These are phyloP conservation scores for Curvularia hawaiiensis DNA, from an alignment of 2,329 filamentous ascomycete genomes.

Conservation along the genomic window DNA sequence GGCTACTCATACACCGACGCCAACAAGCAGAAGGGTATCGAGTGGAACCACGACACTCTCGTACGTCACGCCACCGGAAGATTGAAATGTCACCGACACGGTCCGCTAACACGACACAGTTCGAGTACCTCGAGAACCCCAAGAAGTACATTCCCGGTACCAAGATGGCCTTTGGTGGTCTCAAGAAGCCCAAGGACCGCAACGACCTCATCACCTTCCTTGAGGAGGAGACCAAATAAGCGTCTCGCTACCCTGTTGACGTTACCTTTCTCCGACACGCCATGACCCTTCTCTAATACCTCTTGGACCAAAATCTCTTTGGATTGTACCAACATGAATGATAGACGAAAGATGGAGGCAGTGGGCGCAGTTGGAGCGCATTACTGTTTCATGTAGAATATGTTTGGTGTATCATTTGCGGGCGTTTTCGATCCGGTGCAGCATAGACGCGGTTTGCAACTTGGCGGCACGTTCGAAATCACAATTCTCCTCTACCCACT, in stretches of 20 bases:
- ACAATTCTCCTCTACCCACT: slow-evolving; percentile 40
- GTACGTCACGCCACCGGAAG: slow-evolving; percentile 56
- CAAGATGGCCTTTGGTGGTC: slow-evolving; percentile 99
- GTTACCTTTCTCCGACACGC: slow-evolving; percentile 27
- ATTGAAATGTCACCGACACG: not conserved
- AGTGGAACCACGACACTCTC: slow-evolving; percentile 84
- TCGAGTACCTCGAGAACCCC: slow-evolving; percentile 99
- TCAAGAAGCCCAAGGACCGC: slow-evolving; percentile 99
- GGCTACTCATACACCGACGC: slow-evolving; percentile 98
- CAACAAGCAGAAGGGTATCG: slow-evolving; percentile 97
- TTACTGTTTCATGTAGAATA: slow-evolving; percentile 43
- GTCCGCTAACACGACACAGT: slow-evolving; percentile 58
- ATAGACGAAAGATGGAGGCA: slow-evolving; percentile 49
- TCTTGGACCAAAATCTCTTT: slow-evolving; percentile 30
- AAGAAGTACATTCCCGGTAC: slow-evolving; percentile 99
- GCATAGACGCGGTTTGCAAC: slow-evolving; percentile 43
- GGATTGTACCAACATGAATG: slow-evolving; percentile 47
- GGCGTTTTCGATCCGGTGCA: slow-evolving; percentile 41
- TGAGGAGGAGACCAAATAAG: slow-evolving; percentile 72
- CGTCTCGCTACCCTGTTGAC: slow-evolving; percentile 35
- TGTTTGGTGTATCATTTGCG: slow-evolving; percentile 42
- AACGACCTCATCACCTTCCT: slow-evolving; percentile 96
- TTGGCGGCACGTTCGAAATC: slow-evolving; percentile 45
- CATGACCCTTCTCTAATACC: slow-evolving; percentile 37
- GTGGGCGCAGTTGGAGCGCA: slow-evolving; percentile 27